A percentile compares a stretch with the other conserved stretches of the same genome.
Conservation (phyloP, 2,329 filamentous ascomycete species). For the Penicillium nordicum region DNA sequence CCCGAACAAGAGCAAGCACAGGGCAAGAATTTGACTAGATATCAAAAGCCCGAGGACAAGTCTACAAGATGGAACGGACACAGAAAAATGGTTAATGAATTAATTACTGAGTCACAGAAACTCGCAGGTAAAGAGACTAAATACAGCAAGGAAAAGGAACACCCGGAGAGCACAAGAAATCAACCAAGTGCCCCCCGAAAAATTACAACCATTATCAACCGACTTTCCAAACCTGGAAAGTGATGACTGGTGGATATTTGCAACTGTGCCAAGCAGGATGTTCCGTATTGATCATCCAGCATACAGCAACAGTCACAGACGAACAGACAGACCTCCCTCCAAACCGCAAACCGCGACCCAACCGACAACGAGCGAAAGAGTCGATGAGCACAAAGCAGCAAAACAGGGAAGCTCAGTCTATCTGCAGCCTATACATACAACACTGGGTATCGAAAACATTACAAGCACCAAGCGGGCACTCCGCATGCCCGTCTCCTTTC, state of each 20-base stretch:
- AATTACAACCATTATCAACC: slow-evolving; percentile 2
- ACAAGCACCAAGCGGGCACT: slow-evolving; percentile 16
- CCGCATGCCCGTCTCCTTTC: background rate
- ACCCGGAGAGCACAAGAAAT: background rate
- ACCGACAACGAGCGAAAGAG: slow-evolving; percentile 11
- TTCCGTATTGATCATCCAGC: slow-evolving; percentile 1
- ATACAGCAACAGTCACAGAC: background rate
- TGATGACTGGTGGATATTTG: slow-evolving; percentile 1
- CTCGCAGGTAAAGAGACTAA: slow-evolving; percentile 12
- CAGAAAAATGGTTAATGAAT: slow-evolving; percentile 6
- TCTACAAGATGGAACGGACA: background rate
- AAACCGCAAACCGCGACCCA: background rate
- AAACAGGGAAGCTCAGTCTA: background rate
- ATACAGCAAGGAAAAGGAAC: slow-evolving; percentile 12
- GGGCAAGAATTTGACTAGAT: background rate
- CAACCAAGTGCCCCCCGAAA: background rate
- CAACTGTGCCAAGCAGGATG: background rate
- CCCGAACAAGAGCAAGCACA: background rate
- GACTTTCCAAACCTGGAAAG: background rate
- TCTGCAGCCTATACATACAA: slow-evolving; percentile 17
- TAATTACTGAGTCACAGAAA: slow-evolving; percentile 10
- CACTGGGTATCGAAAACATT: slow-evolving; percentile 36
- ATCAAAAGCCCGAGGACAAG: background rate
- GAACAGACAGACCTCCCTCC: background rate
- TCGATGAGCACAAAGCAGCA: background rate